Evolutionary conservation across 2,329 filamentous ascomycete species (phyloP), one percentile per base, ranked within the genome.

Genomic region (Monilinia laxa): DNA sequence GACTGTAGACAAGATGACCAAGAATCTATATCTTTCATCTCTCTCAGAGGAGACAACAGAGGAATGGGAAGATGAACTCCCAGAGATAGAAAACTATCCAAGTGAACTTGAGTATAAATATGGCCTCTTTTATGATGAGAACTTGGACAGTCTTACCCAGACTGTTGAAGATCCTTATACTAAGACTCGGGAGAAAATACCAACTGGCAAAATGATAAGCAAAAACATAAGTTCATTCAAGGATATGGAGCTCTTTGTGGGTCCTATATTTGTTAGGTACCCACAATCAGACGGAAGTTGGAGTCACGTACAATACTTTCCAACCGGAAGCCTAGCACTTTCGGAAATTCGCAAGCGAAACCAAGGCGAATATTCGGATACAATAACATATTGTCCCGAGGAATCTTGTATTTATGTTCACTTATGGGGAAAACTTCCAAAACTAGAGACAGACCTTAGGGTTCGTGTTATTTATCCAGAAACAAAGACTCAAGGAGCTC

Each of bases 1-100:
- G 42, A 71, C 69, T 12, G 66, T 71, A 20, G 69, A 69, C 14
- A 71, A 62, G 58, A 72, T 72, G 70, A 72, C 70, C 16, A 69
- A 70, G 45, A 73, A 73, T 40, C 68, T 66, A 28, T 68, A 70
- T 49, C 16, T 31, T 18, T 49, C 49, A 38, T 35, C 58, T 7
- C 40, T 18, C 23, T 65, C 49, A 18, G 68, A 69, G 35, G 66
- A 60, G 25, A 28, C 12, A 3, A 31, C 16, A 31, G 59, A 60
- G 28, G 55, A 64, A 9, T 51, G 49, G 54, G 28, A 58, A 20
- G 47, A 66, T 40, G 31, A n/a, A 1, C 6, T 16, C 18, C n/a
- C 28, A 23, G 35, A 23, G 45, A 31, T 38, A 9, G 45, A 62
- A 2, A 40, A 2, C 28, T 40, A 56, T 56, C 53, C 53, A 40